Evolutionary conservation across 2,329 filamentous ascomycete genomes (phyloP), one percentile per base, ranked within the genome.

Genomic region (Pyricularia sp.): DNA sequence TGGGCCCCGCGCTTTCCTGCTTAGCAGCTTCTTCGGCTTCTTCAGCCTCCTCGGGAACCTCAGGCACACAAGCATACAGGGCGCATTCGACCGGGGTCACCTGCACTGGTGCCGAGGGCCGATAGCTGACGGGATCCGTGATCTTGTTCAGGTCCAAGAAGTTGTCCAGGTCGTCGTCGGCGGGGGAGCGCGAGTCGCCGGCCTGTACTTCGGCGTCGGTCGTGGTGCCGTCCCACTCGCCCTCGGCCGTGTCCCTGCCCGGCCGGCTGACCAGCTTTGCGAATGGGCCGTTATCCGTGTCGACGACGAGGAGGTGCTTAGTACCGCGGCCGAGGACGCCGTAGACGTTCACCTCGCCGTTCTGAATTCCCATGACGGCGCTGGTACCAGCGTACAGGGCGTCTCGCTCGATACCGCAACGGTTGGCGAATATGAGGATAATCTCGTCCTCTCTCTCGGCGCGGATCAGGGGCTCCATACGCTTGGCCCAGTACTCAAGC

Each of bases 381-480:
- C 89, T 93, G 0, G 90, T 93, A 0, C 92, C 92, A 0, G 91
- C 89, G 77, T 92, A 95, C 0, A 86, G 83, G 0, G 83, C 88
- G 0, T 88, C 84, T 5, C 82, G 85, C 72, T 94, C 92, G 0
- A 80, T 81, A 0, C 92, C 92, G 33, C 84, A 85, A 3, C 92
- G 83, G 75, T 95, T 94, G 64, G 87, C 88, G 71, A 93, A 84
- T 0, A 94, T 82, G 0, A 94, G 81, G 55, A 92, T 86, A 23
- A 90, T 83, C 69, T 92, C 89, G 0, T 86, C 83, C 0, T 81
- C 73, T 0, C 71, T 79, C 1, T 87, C 82, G 0, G 79, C 74
- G 11, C 83, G 80, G 33, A 90, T 86, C 0, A 90, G 68, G 0
- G 92, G 92, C 69, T 90, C 88, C 4, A 94, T 81, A 0, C 92